Base-by-base conservation (phyloP, 1,139 yeast species). In the Pneumocystis jirovecii region DNA sequence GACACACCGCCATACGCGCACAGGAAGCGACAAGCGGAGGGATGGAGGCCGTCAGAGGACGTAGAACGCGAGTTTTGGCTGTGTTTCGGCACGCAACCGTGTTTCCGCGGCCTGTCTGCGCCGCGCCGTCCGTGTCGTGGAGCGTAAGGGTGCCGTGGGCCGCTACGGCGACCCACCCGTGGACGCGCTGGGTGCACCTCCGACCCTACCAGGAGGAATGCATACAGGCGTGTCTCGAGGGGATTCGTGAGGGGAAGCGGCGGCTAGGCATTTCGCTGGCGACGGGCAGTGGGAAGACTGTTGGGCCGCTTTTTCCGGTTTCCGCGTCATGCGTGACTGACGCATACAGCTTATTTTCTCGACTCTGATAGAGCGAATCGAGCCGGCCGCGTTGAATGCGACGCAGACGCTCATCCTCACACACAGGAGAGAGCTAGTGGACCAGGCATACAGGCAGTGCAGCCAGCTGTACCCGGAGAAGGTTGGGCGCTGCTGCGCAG, bases 211-310 rank as follows among this genome's bases (percentile, higher is more conserved):
- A 91, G 73, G 73, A 79, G 61, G 85, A 86, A 62, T 93, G 96
- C 61, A 82, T 90, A 1, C 73, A 81, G 0, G 74, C 80, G 0
- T 83, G 93, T 37, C 71, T 83, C 0, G 70, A 74, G 0, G 82
- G 89, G 0, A 74, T 89, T 3, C 68, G 71, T 0, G 70, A 74
- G 0, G 85, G 86, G 0, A 73, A 78, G 3, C 75, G 79, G 31
- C 77, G 95, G 63, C 82, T 90, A 0, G 97, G 95, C 0, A 90
- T 89, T 1, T 87, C 90, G 19, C 74, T 93, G 64, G 96, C 97
- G 5, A 93, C 97, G 0, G 98, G 98, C 0, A 95, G 96, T 21
- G 98, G 97, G 1, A 91, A 91, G 71, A 91, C 97, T 0, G 89
- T 90, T 37, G 8, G 29, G 4, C 29, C 10, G 12, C 39, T 17